Percentiles rank a stretch among this genome's conserved stretches.
Evolutionary conservation across 1,284 basidiomycete genomes (phyloP).

Genomic region (Ceratobasidium sp.): DNA sequence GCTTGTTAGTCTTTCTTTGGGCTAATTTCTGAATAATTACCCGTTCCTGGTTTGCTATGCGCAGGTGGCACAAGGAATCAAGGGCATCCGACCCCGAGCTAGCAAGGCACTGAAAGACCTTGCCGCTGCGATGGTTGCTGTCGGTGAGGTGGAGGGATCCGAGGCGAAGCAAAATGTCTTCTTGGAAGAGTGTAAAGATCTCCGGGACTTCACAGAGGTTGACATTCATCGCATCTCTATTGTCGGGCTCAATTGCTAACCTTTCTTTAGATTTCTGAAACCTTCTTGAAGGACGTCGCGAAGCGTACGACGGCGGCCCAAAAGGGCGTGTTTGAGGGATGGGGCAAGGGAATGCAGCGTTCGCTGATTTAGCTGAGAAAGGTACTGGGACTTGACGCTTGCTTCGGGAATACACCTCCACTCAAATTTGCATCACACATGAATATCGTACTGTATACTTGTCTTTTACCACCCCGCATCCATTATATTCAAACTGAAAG

Average conservation of each 20-base stretch:
- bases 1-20: constrained; percentile 1
- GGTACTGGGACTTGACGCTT: neutral
- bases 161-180: constrained; percentile 39
- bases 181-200: constrained; percentile 36
- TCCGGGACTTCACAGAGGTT: constrained; percentile 29
- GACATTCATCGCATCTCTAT: neutral
- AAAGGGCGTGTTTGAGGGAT: constrained; percentile 41
- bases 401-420: constrained; percentile 22
- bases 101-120: constrained; percentile 42
- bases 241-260: neutral
- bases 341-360: constrained; percentile 41
- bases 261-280: constrained; percentile 12
- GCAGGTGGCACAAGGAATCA: constrained; percentile 42
- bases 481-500: constrained; percentile 37
- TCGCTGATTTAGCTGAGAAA: constrained; percentile 29
- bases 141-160: constrained; percentile 28
- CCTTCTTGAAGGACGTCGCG: constrained; percentile 23
- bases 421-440: constrained; percentile 30
- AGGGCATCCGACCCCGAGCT: constrained; percentile 34
- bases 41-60: neutral
- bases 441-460: neutral
- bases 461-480: neutral
- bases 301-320: constrained; percentile 24
- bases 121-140: constrained; percentile 36
- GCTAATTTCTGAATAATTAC: neutral